Base-by-base conservation (phyloP, 768 basidiomycete genomes). In the Leucosporidium scottii region DNA sequence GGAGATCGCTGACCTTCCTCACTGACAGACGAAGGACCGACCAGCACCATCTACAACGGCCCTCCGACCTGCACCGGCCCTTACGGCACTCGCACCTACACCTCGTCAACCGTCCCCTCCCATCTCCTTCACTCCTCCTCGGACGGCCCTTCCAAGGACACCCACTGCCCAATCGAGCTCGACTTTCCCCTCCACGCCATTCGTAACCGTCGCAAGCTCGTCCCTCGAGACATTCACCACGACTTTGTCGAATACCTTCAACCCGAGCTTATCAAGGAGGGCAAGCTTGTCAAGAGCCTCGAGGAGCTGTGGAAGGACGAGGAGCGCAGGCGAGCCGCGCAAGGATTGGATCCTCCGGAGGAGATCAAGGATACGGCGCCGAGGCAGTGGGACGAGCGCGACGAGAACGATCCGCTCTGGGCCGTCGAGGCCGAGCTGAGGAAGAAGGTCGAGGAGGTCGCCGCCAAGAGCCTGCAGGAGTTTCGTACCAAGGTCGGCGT, bases 271-370 rank as follows among this genome's bases (percentile, higher is more conserved):
- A 85, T 63, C 70, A 82, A 76, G 47, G 72, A 72, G 7, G 89
- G 90, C 72, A 90, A 89, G 54, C 83, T 94, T 31, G 88, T 99
- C 9, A 81, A 86, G 51, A 87, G 91, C 74, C 89, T 98, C 56
- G 86, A 90, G 69, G 94, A 97, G 78, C 82, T 98, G 3, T 99
- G 94, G 94, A 90, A 93, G 60, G 93, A 97, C 74, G 94, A 99
- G 79, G 85, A 89, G n/a, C 82, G 82, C 17, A 84, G 92, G 13
- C 83, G 93, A 25, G 21, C 48, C 1, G 71, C 64, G 47, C 54
- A 66, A 0, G 75, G 75, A 17, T 67, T 71, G 48, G 12, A 51
- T 1, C 70, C 70, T 0, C 75, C 75, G 18, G 55, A 59, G 31
- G 70, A 73, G 25, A 13, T 66, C 12, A 34, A 47, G 27, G 71